These are phyloP conservation scores for Rosa multiflora DNA, from an alignment of 306 rosid genomes.

Conservation along the genomic window DNA sequence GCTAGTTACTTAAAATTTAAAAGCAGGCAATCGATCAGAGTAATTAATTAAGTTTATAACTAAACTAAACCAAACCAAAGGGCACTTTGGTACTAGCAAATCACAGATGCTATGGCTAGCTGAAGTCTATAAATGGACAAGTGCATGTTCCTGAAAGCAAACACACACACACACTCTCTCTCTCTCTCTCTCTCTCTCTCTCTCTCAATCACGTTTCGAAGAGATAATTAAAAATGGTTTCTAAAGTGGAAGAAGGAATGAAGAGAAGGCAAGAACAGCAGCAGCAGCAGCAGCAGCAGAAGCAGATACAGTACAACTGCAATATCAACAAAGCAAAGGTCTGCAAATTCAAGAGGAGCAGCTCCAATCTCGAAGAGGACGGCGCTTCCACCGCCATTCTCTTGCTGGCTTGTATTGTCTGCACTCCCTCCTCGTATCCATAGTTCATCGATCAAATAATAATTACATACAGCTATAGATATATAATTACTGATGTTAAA, in stretches of 20 bases:
- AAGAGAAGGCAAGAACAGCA: constrained; percentile 45
- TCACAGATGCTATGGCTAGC: constrained; percentile 1
- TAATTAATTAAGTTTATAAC: not conserved
- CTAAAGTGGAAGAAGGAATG: constrained; percentile 72
- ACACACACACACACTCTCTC: not conserved
- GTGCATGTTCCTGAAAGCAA: constrained; percentile 41
- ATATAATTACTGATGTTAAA: constrained; percentile 3
- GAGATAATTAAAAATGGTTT: constrained; percentile 48
- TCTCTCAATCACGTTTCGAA: not conserved
- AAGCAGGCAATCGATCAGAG: not conserved
- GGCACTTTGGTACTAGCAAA: not conserved
- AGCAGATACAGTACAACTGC: constrained; percentile 56
- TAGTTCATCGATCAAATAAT: constrained; percentile 4
- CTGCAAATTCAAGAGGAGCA: constrained; percentile 86
- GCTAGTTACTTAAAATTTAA: not conserved
- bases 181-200: not conserved
- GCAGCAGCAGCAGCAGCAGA: constrained; percentile 41
- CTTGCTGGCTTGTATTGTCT: constrained; percentile 94
- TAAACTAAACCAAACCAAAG: not conserved
- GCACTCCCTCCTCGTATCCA: constrained; percentile 50
- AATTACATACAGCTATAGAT: not conserved
- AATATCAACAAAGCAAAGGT: constrained; percentile 62
- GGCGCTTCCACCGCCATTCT: constrained; percentile 92
- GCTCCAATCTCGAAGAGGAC: constrained; percentile 70
- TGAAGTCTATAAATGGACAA: constrained; percentile 52